phyloP scores from a whole-genome alignment of 345 rosid genomes.

The Litchi chinensis region DNA sequence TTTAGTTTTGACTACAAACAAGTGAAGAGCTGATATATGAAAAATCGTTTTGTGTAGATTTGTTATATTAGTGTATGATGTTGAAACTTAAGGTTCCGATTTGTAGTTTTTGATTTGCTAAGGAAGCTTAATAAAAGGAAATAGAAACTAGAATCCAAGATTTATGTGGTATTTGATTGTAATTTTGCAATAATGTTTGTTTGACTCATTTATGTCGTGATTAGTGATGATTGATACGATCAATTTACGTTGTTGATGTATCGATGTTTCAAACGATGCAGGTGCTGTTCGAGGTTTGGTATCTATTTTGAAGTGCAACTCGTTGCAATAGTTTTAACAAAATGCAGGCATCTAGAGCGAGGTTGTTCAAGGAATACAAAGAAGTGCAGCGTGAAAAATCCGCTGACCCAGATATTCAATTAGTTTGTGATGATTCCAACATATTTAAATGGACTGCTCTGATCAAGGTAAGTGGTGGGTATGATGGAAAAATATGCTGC shows the following conservation, averaged over 20 bases:
- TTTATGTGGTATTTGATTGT: not conserved
- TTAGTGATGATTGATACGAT: not conserved
- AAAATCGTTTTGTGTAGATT: not conserved
- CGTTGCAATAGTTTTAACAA: not conserved
- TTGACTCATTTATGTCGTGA: not conserved
- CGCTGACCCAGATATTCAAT: conserved; percentile 92
- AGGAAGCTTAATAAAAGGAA: not conserved
- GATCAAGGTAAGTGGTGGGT: conserved; percentile 61
- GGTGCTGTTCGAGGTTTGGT: not conserved
- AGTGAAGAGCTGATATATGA: not conserved
- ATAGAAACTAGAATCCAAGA: not conserved
- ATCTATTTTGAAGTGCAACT: not conserved
- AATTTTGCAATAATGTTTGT: not conserved
- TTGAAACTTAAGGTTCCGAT: not conserved
- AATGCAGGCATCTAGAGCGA: conserved; percentile 83
- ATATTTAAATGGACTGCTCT: conserved; percentile 99
- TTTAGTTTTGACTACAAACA: not conserved
- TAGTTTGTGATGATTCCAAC: conserved; percentile 93
- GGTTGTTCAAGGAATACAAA: conserved; percentile 95
- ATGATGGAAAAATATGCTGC: not conserved
- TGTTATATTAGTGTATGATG: not conserved
- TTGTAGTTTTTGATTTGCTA: not conserved
- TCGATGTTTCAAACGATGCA: conserved; percentile 1
- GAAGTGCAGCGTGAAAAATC: conserved; percentile 93
- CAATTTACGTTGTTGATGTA: not conserved